Conservation (phyloP, 371 early-diverging fungal species). For the Chytridium lagenaria region DNA sequence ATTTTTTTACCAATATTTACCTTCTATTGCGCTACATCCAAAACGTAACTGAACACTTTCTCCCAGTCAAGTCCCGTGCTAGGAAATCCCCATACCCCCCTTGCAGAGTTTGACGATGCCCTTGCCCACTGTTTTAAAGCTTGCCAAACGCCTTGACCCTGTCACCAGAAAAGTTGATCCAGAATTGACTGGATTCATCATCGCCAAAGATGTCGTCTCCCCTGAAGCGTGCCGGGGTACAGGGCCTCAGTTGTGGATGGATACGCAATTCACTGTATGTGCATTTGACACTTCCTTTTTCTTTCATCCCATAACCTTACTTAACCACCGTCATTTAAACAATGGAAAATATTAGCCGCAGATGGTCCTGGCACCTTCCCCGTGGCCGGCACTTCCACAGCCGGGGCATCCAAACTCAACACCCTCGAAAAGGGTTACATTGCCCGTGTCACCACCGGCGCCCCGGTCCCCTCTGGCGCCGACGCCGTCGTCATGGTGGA, state of each 20-base stretch:
- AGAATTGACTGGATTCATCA: slow-evolving; percentile 64
- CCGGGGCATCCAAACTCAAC: slow-evolving; percentile 48
- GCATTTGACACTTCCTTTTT: not conserved
- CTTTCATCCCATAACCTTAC: not conserved
- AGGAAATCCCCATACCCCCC: slow-evolving; percentile 83
- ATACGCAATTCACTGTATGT: slow-evolving; percentile 82
- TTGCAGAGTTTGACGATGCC: slow-evolving; percentile 76
- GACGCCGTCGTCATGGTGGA: slow-evolving; percentile 94
- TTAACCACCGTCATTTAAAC: no score
- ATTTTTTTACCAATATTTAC: not conserved
- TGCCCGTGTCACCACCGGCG: slow-evolving; percentile 88
- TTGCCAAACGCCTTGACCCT: slow-evolving; percentile 47
- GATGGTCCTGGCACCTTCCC: slow-evolving; percentile 82
- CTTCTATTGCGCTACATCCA: not conserved
- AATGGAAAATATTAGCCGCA: slow-evolving; percentile 56
- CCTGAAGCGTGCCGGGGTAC: slow-evolving; percentile 83
- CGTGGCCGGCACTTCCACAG: slow-evolving; percentile 68
- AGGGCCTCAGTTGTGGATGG: slow-evolving; percentile 92
- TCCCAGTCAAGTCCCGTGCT: slow-evolving; percentile 66
- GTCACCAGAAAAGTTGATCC: slow-evolving; percentile 45
- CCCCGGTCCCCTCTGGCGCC: slow-evolving; percentile 79
- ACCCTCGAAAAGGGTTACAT: slow-evolving; percentile 64
- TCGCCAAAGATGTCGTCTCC: slow-evolving; percentile 79
- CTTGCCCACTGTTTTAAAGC: slow-evolving; percentile 58
- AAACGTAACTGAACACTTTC: not conserved